phyloP scores from a whole-genome alignment of 2,329 filamentous ascomycete species.

The Ilyonectria destructans region DNA sequence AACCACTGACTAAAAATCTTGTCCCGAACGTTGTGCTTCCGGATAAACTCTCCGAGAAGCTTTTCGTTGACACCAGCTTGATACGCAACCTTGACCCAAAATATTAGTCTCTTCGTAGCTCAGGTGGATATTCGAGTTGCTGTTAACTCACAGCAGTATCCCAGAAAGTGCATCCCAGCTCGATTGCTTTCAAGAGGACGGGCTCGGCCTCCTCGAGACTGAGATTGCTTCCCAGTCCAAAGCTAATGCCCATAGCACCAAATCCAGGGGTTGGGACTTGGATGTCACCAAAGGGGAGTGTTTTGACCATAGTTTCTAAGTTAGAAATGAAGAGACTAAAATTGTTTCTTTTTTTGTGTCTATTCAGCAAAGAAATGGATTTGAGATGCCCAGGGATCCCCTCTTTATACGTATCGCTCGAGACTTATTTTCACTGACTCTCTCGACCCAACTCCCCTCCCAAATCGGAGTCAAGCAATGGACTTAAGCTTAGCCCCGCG shows the following conservation, averaged over 20 bases:
- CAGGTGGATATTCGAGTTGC: not conserved
- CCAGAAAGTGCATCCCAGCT: not conserved
- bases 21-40: constrained; percentile 66
- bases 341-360: not conserved
- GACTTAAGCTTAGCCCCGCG: not conserved
- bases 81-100: constrained; percentile 59
- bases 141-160: not conserved
- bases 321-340: not conserved
- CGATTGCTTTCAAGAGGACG: not conserved
- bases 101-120: not conserved
- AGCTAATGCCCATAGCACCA: not conserved
- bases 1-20: constrained; percentile 62
- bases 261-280: not conserved
- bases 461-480: not conserved
- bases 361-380: not conserved
- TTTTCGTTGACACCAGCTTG: constrained; percentile 65
- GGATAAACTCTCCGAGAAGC: constrained; percentile 65
- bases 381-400: not conserved
- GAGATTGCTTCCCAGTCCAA: not conserved
- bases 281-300: not conserved
- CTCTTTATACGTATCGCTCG: not conserved
- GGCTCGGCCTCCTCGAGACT: not conserved
- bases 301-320: not conserved
- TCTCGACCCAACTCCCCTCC: not conserved
- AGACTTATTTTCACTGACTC: not conserved